phyloP scores from a whole-genome alignment of 148 eudicot genomes.

The Beta vulgaris region DNA sequence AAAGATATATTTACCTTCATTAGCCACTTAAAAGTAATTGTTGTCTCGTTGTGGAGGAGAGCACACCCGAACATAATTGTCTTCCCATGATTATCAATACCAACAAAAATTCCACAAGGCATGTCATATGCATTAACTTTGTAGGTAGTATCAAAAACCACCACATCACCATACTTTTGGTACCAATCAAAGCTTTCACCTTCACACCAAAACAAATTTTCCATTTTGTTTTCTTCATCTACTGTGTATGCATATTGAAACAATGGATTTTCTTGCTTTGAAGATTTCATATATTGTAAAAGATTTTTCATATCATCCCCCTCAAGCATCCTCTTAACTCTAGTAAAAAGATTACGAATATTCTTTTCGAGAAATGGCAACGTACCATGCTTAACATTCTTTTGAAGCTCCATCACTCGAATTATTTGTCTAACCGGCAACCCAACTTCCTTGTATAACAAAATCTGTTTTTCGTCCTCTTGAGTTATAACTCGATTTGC shows the following conservation, averaged over 20 bases:
- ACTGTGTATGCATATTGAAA: constrained; percentile 3
- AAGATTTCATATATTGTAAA: constrained; percentile 11
- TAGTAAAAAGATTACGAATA: constrained; percentile 14
- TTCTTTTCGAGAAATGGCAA: constrained; percentile 18
- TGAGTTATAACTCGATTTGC: background rate
- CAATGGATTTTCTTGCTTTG: background rate
- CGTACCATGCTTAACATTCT: too few species aligned
- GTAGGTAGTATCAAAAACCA: too few species aligned
- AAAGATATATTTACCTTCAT: too few species aligned
- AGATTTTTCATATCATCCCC: too few species aligned
- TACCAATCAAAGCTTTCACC: background rate
- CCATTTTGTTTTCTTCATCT: background rate
- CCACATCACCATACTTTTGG: background rate
- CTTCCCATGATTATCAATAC: too few species aligned
- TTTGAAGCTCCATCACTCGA: constrained; percentile 17
- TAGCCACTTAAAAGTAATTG: background rate
- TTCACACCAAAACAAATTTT: background rate
- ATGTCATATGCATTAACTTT: too few species aligned
- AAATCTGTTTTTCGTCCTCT: background rate
- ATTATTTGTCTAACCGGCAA: background rate
- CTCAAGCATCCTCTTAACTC: background rate
- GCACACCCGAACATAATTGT: background rate
- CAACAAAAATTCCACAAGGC: too few species aligned
- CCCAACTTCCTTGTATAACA: background rate
- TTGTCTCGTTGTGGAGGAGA: background rate